Evolutionary conservation across 148 eudicot genomes (phyloP).

Genomic region (Salicornia ramosissima): DNA sequence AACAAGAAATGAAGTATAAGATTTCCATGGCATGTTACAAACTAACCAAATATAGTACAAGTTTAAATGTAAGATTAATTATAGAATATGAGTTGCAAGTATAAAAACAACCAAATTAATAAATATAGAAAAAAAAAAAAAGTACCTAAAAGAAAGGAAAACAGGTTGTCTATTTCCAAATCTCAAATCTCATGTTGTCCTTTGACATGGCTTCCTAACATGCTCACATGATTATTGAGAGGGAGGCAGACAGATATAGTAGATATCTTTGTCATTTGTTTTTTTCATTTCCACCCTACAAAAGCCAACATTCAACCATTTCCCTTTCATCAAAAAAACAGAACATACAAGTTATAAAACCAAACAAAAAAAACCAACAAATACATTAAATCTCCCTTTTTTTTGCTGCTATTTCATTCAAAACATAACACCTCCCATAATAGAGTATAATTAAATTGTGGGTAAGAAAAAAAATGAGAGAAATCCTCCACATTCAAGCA

Average conservation of each 20-base stretch:
- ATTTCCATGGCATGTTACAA: neutral
- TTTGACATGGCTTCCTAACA: conserved; percentile 38
- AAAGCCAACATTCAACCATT: neutral
- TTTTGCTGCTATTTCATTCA: no score
- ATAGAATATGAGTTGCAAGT: neutral
- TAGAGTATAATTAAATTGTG: no score
- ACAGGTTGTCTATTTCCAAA: conserved; percentile 25
- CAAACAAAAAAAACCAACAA: no score
- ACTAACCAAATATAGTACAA: neutral
- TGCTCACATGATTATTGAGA: conserved; percentile 41
- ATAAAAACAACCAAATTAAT: neutral
- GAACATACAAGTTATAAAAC: neutral
- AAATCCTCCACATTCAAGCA: conserved; percentile 40
- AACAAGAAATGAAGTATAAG: neutral
- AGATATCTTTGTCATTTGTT: conserved; percentile 11
- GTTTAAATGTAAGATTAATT: neutral
- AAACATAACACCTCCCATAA: no score
- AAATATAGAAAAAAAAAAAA: neutral
- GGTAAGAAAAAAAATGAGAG: conserved; percentile 52
- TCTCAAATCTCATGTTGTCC: conserved; percentile 28
- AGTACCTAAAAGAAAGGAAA: conserved; percentile 13
- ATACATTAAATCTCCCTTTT: neutral
- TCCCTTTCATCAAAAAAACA: neutral
- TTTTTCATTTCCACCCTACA: conserved; percentile 14
- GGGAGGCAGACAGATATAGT: conserved; percentile 7